These are phyloP conservation scores for Debaryomyces hansenii DNA, from an alignment of 805 yeast genomes.

Conservation along the genomic window DNA sequence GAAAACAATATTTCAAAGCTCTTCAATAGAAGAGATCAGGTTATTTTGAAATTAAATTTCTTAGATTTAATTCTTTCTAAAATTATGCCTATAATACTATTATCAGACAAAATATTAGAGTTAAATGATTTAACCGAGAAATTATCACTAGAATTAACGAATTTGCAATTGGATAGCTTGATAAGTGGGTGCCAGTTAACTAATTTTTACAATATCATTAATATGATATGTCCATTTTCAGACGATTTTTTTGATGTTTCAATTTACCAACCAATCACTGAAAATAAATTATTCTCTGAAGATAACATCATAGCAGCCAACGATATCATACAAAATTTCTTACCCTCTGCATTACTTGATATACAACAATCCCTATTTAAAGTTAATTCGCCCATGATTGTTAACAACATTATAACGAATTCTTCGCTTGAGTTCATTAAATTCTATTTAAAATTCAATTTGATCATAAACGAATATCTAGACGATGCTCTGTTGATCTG, in stretches of 20 bases:
- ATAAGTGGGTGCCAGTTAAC: conserved; percentile 53
- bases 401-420: conserved; percentile 51
- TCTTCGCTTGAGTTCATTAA: conserved; percentile 52
- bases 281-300: conserved; percentile 54
- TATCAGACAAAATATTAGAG: conserved; percentile 37
- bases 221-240: conserved; percentile 68
- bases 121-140: conserved; percentile 33
- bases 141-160: conserved; percentile 39
- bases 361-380: conserved; percentile 54
- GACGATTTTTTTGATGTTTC: conserved; percentile 61
- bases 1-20: conserved; percentile 20
- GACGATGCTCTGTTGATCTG: conserved; percentile 42
- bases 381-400: conserved; percentile 62
- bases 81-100: conserved; percentile 45
- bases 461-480: conserved; percentile 39
- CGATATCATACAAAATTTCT: conserved; percentile 45
- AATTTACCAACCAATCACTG: conserved; percentile 63
- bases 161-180: conserved; percentile 47
- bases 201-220: conserved; percentile 62
- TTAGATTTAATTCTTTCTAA: conserved; percentile 58
- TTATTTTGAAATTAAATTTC: conserved; percentile 56
- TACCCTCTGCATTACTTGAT: conserved; percentile 64
- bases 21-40: conserved; percentile 30
- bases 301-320: conserved; percentile 46
- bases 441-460: conserved; percentile 43